These are phyloP conservation scores for Pseudopediastrum boryanum DNA, from an alignment of 139 green algal species.

Conservation along the genomic window DNA sequence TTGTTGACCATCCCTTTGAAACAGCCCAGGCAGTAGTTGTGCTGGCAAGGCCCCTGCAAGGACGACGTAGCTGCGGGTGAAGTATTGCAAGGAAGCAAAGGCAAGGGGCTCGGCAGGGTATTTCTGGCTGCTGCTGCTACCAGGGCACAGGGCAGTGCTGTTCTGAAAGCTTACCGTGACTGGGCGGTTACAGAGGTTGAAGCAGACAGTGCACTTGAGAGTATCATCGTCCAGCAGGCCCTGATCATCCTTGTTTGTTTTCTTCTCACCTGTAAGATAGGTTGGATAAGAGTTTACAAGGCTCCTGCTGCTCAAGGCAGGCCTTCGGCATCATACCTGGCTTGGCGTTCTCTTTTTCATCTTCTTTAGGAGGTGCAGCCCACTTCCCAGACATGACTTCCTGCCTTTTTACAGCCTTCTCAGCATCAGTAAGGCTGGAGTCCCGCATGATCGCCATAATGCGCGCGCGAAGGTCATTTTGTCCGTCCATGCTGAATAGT, in stretches of 20 bases:
- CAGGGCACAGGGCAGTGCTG: background rate
- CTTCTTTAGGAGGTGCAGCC: constrained; percentile 10
- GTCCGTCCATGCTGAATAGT: no score
- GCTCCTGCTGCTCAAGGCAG: no score
- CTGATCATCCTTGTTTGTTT: background rate
- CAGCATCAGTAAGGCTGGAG: constrained; percentile 70
- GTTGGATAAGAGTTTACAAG: no score
- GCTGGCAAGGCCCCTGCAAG: constrained; percentile 89
- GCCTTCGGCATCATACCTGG: background rate
- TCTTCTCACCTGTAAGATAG: no score
- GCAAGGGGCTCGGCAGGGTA: background rate
- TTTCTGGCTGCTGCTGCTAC: background rate
- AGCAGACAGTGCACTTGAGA: constrained; percentile 90
- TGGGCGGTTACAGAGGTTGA: constrained; percentile 83
- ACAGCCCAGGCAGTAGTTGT: constrained; percentile 97
- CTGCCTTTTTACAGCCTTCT: constrained; percentile 85
- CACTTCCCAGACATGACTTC: constrained; percentile 74
- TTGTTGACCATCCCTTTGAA: constrained; percentile 81
- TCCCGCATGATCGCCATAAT: constrained; percentile 84
- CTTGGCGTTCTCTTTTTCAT: background rate
- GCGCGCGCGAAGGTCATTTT: constrained; percentile 15
- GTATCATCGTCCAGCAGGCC: constrained; percentile 77
- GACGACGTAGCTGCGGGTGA: no score
- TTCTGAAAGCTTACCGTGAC: constrained; percentile 88
- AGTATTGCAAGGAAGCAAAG: background rate